Evolutionary conservation across 768 basidiomycete species (phyloP), one percentile per base, ranked within the genome.

Genomic region (Agrocybe pediades): DNA sequence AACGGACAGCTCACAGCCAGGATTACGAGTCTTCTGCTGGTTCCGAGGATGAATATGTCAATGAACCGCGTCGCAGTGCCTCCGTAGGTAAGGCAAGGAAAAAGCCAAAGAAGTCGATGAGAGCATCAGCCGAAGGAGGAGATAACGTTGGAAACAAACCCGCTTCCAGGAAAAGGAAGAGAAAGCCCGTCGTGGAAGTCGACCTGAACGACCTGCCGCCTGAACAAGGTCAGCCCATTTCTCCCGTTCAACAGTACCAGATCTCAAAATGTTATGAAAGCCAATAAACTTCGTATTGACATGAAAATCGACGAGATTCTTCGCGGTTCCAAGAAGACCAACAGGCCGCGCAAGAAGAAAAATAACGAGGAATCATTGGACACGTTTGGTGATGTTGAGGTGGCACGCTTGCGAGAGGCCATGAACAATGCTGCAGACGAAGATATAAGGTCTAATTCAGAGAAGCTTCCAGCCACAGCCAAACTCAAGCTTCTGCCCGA

Each of bases 351-450:
- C 60, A 93, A 92, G 74, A 87, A 88, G 66, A 91, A 79, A 52
- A 72, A 71, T n/a, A 84, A 87, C 48, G 91, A 90, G 1, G 92
- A 92, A 62, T 85, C 85, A 9, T 71, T 97, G 29, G 96, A 98
- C 64, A 82, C 81, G 19, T 88, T 88, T 59, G 92, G 93, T 30
- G 95, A 98, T 63, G 92, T 92, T 54, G 88, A 96, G 62, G 92
- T 98, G 30, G 88, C 88, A 0, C 77, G 87, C n/a, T 76, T 98
- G n/a, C 82, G 92, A 24, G 90, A 93, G 59, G 73, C 83, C 29
- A 98, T 99, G 96, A 79, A 90, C 42, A 74, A 74, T 9, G 96
- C 95, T 2, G 94, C 90, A 2, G 87, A 90, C 6, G 86, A 88
- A 53, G 96, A 99, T 65, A 80, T 86, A 30, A 81, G 85, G 46